phyloP scores from a whole-genome alignment of 192 early-diverging fungal genomes.

The Entomortierella parvispora region DNA sequence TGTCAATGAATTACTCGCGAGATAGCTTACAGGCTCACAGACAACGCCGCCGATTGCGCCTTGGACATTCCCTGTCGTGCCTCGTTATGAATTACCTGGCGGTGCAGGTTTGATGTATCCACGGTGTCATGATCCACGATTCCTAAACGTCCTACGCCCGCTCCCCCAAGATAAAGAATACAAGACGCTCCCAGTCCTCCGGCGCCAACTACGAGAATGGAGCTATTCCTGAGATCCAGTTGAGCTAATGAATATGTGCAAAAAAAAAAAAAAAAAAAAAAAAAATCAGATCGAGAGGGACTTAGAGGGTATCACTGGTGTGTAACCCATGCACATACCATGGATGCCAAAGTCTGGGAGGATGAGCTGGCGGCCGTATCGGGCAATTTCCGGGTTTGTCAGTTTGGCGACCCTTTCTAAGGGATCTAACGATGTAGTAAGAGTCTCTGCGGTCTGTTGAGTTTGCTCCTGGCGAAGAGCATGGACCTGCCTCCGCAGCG shows the following conservation, averaged over 20 bases:
- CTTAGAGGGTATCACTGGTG: not conserved
- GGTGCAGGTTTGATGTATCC: conserved; percentile 91
- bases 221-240: conserved; percentile 73
- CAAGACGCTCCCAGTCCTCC: conserved; percentile 94
- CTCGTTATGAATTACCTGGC: conserved; percentile 94
- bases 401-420: conserved; percentile 54
- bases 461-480: conserved; percentile 25
- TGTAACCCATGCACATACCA: conserved; percentile 53
- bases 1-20: not conserved
- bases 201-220: conserved; percentile 90
- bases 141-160: conserved; percentile 87
- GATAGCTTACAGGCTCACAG: conserved; percentile 57
- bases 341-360: conserved; percentile 78
- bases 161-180: conserved; percentile 87
- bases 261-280: not conserved
- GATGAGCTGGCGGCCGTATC: conserved; percentile 90
- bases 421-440: not conserved
- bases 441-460: not conserved
- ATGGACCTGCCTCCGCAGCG: conserved; percentile 14
- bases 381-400: conserved; percentile 76
- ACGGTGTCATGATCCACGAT: conserved; percentile 94
- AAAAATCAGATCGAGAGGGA: too few species aligned
- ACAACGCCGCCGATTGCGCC: conserved; percentile 76
- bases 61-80: conserved; percentile 73
- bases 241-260: conserved; percentile 65